These are phyloP conservation scores for Ceratocystis alfenasii DNA, from an alignment of 2,329 filamentous ascomycete species.

Conservation along the genomic window DNA sequence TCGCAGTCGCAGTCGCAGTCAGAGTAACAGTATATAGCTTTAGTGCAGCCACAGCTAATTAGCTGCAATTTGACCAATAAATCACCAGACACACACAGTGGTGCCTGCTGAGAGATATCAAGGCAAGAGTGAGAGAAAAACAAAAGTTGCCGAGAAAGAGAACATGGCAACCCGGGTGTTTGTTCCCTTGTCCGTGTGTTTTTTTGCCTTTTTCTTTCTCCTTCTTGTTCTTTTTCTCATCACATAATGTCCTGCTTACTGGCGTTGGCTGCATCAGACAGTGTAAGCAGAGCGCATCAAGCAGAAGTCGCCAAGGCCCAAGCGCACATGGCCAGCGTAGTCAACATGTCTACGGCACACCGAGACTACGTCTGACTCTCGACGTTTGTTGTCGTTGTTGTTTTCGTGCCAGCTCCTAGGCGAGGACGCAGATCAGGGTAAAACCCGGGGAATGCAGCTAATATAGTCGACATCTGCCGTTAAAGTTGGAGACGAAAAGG, in stretches of 20 bases:
- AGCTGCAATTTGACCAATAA: not conserved
- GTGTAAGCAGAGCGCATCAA: too few species aligned
- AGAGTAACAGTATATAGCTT: not conserved
- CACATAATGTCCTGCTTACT: too few species aligned
- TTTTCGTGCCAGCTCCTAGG: not conserved
- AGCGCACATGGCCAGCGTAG: too few species aligned
- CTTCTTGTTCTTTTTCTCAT: not conserved
- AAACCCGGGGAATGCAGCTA: not conserved
- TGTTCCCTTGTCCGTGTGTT: not conserved
- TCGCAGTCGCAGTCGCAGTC: not conserved
- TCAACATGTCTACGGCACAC: too few species aligned
- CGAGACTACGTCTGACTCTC: not conserved
- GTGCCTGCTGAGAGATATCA: not conserved
- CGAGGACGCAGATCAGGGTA: not conserved
- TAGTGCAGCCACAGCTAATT: not conserved
- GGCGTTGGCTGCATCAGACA: too few species aligned
- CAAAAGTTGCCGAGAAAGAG: not conserved
- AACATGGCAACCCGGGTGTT: not conserved
- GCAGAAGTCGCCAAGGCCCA: too few species aligned
- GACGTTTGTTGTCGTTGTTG: not conserved
- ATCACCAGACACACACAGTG: not conserved
- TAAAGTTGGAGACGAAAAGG: not conserved
- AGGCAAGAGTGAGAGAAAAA: not conserved
- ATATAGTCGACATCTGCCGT: slow-evolving; percentile 4
- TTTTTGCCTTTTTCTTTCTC: not conserved